Conservation (phyloP, 1,284 basidiomycete species). For the Sporisorium scitamineum region DNA sequence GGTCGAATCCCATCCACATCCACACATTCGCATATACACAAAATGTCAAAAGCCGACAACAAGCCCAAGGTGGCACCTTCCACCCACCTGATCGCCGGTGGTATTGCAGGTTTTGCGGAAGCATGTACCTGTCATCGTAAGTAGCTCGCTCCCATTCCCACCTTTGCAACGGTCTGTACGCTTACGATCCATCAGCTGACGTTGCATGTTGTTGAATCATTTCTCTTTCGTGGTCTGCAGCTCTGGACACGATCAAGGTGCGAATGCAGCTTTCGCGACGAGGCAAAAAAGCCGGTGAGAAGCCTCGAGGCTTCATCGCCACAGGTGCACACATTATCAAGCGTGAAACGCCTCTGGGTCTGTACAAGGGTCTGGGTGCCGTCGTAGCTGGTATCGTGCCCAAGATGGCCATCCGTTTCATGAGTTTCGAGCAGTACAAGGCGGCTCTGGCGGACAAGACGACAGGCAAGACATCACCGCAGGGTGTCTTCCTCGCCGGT, state of each 20-base stretch:
- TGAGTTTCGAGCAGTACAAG: constrained; percentile 97
- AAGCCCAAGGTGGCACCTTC: constrained; percentile 67
- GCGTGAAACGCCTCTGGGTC: constrained; percentile 91
- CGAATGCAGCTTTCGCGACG: constrained; percentile 85
- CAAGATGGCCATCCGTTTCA: constrained; percentile 99
- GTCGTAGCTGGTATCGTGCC: constrained; percentile 93
- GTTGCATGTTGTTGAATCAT: not conserved
- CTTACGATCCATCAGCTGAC: constrained; percentile 4
- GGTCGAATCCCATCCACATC: not conserved
- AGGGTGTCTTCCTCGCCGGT: constrained; percentile 85
- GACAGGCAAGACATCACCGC: constrained; percentile 81
- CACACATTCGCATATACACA: constrained; percentile 2
- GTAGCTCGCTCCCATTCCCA: constrained; percentile 21
- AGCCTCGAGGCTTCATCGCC: constrained; percentile 90
- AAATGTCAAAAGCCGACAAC: constrained; percentile 42
- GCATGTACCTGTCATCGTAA: constrained; percentile 69
- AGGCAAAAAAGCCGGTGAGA: constrained; percentile 57
- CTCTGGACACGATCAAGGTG: constrained; percentile 92
- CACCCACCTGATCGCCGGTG: constrained; percentile 68
- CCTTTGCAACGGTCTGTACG: not conserved
- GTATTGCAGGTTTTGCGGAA: constrained; percentile 69
- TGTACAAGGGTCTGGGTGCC: constrained; percentile 99
- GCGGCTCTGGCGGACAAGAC: constrained; percentile 79
- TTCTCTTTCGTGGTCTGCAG: constrained; percentile 23
- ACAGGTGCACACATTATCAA: constrained; percentile 89